Conservation (phyloP, 2,329 filamentous ascomycete species). For the Plectosphaerella sp. region DNA sequence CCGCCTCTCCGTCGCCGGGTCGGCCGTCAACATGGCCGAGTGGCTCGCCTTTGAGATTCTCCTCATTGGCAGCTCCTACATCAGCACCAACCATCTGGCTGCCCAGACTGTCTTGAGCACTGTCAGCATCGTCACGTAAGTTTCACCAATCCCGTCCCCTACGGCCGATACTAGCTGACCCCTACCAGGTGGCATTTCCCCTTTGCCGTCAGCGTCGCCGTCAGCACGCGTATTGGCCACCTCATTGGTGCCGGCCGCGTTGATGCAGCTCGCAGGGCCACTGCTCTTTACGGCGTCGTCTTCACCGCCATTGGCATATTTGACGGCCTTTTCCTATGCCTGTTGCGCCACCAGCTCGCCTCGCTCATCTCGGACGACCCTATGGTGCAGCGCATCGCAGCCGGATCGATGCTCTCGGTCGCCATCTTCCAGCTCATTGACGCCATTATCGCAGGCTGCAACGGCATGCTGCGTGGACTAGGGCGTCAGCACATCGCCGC, state of each 20-base stretch:
- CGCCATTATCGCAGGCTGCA: conserved; percentile 27
- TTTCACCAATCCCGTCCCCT: conserved; percentile 28
- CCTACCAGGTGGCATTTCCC: conserved; percentile 33
- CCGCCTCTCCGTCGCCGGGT: conserved; percentile 31
- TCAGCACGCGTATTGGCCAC: conserved; percentile 36
- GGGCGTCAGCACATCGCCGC: conserved; percentile 31
- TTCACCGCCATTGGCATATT: conserved; percentile 24
- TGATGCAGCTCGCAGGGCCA: conserved; percentile 22
- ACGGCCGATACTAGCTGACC: conserved; percentile 7
- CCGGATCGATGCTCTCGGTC: conserved; percentile 24
- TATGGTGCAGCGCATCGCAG: conserved; percentile 21
- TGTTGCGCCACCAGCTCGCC: conserved; percentile 22
- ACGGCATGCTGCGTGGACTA: conserved; percentile 32
- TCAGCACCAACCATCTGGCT: conserved; percentile 35
- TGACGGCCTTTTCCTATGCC: conserved; percentile 25
- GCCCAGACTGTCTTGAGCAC: conserved; percentile 36
- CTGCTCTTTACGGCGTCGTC: conserved; percentile 25
- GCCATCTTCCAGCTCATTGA: conserved; percentile 28
- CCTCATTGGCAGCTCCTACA: conserved; percentile 38
- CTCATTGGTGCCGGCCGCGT: conserved; percentile 32
- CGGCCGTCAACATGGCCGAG: conserved; percentile 34
- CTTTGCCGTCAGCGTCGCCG: conserved; percentile 35
- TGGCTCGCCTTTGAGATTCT: conserved; percentile 38
- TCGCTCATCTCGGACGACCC: conserved; percentile 25
- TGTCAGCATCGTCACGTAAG: conserved; percentile 26